phyloP scores from a whole-genome alignment of 2,329 filamentous ascomycete genomes.

The Aureobasidium sp. region DNA sequence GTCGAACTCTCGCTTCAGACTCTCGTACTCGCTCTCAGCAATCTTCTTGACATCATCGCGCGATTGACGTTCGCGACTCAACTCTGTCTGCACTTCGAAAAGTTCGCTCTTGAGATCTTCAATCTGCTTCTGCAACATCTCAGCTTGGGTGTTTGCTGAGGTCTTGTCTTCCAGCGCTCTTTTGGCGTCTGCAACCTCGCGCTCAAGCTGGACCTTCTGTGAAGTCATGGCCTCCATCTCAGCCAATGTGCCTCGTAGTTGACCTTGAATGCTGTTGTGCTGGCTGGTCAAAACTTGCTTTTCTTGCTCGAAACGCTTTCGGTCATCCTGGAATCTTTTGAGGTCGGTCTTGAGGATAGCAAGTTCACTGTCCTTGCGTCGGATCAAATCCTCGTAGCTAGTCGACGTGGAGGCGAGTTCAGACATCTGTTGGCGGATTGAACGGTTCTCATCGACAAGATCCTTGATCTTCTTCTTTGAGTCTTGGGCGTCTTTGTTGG shows the following conservation, averaged over 20 bases:
- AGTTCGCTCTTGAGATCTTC: constrained; percentile 80
- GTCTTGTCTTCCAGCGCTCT: constrained; percentile 79
- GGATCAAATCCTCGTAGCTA: constrained; percentile 88
- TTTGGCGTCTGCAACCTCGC: constrained; percentile 84
- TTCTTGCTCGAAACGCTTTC: constrained; percentile 70
- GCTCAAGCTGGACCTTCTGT: constrained; percentile 75
- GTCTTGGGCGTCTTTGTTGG: constrained; percentile 72
- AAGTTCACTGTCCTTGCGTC: constrained; percentile 90
- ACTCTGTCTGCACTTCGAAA: constrained; percentile 76
- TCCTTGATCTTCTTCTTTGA: constrained; percentile 69
- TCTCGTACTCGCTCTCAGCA: constrained; percentile 77
- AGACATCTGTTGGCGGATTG: constrained; percentile 75
- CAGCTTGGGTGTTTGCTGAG: constrained; percentile 83
- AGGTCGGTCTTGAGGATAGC: constrained; percentile 77
- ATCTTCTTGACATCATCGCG: constrained; percentile 89
- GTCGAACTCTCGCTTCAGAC: constrained; percentile 77
- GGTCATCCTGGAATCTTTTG: constrained; percentile 75
- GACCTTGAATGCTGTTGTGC: constrained; percentile 69
- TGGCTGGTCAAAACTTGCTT: constrained; percentile 63
- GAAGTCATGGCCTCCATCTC: constrained; percentile 81
- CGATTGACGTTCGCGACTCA: constrained; percentile 87
- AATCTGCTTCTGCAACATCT: constrained; percentile 79
- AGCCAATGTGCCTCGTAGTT: constrained; percentile 77
- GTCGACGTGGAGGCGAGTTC: constrained; percentile 87
- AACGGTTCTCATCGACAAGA: constrained; percentile 70